Evolutionary conservation across 192 early-diverging fungal genomes (phyloP), one percentile per base, ranked within the genome.

Genomic region (Umbelopsis sp.): DNA sequence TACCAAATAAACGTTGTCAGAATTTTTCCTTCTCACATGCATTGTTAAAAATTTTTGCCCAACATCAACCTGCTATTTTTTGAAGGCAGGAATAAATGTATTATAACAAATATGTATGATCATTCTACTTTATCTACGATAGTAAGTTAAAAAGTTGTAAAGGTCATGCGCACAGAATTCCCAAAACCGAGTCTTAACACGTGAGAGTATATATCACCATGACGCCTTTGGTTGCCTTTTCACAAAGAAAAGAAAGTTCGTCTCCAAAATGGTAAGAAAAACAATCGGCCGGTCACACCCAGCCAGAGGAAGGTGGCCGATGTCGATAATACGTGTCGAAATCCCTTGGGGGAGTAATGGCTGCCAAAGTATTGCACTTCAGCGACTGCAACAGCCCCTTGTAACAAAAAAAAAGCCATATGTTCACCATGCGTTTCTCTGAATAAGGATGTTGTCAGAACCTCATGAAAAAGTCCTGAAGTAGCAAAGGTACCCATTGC

Each of bases 351-450:
- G 26, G 56, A 26, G 17, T 62, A 62, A 29, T 20, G 26, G 17
- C 56, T 62, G 7, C 56, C 56, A 20, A 62, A 34, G 14, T 32
- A 44, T 1, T 45, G 66, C 20, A 68, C 66, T 34, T 68, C 66
- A 45, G 66, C 43, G 12, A 68, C 43, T 12, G 66, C 45, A 17
- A 41, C 66, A 7, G 22, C 11, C 0, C 41, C 66, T 26, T 68
- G 66, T 34, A 68, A 10, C 8, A 36, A 50, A 9, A 68, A 68
- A 41, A 68, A 68, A 29, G 26, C 34, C 29, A 68, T 32, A 32
- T 68, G 43, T 34, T 68, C 66, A 20, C 66, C 66, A 62, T 34
- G 26, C 9, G 32, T 62, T 32, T 62, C 29, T 34, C 56, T 62
- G 26, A 62, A 62, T 32, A 62, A 62, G n/a, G 56, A 62, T 20